A percentile compares a stretch with the other conserved stretches of the same genome.
Evolutionary conservation across 768 basidiomycete genomes (phyloP).

Genomic region (Suillus variegatus): DNA sequence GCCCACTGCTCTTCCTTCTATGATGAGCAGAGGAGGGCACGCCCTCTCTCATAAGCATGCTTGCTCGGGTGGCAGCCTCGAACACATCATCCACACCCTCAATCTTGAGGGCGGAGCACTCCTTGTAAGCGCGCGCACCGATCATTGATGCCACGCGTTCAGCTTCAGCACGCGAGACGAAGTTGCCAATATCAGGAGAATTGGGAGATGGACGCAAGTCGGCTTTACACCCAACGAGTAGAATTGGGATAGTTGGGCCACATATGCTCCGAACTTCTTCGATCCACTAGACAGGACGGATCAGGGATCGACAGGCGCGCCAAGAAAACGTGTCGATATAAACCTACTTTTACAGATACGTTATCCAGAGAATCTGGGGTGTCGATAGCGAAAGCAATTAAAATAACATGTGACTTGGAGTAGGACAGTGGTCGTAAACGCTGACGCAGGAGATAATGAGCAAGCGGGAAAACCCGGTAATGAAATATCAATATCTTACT

Average conservation of each 20-base stretch:
- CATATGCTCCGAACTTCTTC: conserved; percentile 98
- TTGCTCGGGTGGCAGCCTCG: conserved; percentile 94
- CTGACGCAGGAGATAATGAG: conserved; percentile 37
- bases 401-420: conserved; percentile 97
- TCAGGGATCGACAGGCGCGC: conserved; percentile 15
- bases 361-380: conserved; percentile 97
- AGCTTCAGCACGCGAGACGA: conserved; percentile 77
- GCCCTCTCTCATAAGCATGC: conserved; percentile 93
- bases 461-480: background rate
- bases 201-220: conserved; percentile 74
- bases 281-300: conserved; percentile 72
- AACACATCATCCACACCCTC: conserved; percentile 97
- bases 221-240: conserved; percentile 95
- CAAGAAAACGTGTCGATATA: conserved; percentile 11
- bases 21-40: conserved; percentile 57
- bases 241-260: conserved; percentile 87
- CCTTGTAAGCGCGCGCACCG: conserved; percentile 92
- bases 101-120: conserved; percentile 88
- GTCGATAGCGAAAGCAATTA: conserved; percentile 96
- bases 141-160: conserved; percentile 81
- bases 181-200: conserved; percentile 50
- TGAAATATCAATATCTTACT: conserved; percentile 39
- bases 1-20: conserved; percentile 56
- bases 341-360: conserved; percentile 82
- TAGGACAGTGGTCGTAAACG: conserved; percentile 96